Evolutionary conservation across 2,329 filamentous ascomycete genomes (phyloP), one percentile per base, ranked within the genome.

Genomic region (Aspergillus nomiae): DNA sequence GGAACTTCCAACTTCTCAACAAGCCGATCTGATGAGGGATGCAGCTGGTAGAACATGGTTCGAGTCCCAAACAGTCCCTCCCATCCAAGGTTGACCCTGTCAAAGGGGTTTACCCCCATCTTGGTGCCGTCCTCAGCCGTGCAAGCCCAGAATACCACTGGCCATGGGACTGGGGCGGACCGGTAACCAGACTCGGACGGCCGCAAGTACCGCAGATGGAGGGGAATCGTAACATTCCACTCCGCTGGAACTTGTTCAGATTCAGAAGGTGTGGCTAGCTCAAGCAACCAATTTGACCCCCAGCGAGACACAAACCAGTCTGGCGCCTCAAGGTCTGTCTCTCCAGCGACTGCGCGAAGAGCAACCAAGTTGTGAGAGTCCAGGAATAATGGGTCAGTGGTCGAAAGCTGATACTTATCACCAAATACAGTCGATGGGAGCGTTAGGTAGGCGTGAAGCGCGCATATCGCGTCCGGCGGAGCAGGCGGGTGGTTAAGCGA

Each of bases 121-220:
- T 91, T 90, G 0, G 84, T 84, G 0, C 85, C 76, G 38, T 79
- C 77, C 43, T 81, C 77, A 0, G 89, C 86, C 9, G 86, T 83
- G 73, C 94, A 98, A 0, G 93, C 92, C 94, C 94, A 97, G 81
- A 97, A 97, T 0, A 97, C 86, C 0, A 87, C 86, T 0, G 94
- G 94, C 81, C 90, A 94, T 0, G 94, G 91, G 0, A 95, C 76
- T n/a, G 87, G 80, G 1, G 89, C 77, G 5, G 82, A 68, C 2
- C 79, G 76, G 66, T 86, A 82, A 3, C 89, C 89, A 3, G 82
- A 82, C 50, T 77, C 75, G 0, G 84, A 83, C 0, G 91, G 91
- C 7, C 83, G 79, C 5, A 96, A 83, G 75, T 97, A 98, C 36
- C 94, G 90, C 3, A 97, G 84, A 73, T 98, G 94, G 16, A 96